phyloP scores from a whole-genome alignment of 2,329 filamentous ascomycete species.

The Sporothrix pseudoabietina region DNA sequence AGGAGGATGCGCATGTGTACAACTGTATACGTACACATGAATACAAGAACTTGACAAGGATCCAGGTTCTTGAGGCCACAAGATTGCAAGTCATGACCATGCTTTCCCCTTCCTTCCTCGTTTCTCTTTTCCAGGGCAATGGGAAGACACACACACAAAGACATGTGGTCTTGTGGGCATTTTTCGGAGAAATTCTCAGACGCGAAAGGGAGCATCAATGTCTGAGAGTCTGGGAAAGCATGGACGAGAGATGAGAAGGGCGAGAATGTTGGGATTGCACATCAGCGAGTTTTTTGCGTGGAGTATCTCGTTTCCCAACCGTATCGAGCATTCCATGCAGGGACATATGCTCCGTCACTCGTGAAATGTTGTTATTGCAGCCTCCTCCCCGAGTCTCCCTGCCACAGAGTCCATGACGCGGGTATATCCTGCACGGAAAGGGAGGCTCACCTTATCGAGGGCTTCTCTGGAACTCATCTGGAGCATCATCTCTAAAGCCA shows the following conservation, averaged over 20 bases:
- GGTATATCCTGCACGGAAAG: background rate
- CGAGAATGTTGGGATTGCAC: background rate
- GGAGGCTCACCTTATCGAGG: background rate
- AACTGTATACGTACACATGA: too few relatives aligned
- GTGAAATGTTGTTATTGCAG: conserved; percentile 11
- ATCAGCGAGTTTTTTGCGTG: background rate
- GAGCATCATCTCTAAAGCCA: background rate
- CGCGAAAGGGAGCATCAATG: background rate
- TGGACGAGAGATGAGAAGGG: background rate
- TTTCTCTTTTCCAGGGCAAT: background rate
- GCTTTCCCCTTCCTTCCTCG: background rate
- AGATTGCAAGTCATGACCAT: background rate
- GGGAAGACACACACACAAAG: background rate
- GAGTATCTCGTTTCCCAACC: background rate
- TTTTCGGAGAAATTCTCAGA: conserved; percentile 20
- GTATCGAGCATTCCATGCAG: background rate
- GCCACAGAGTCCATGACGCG: background rate
- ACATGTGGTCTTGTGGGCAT: conserved; percentile 15
- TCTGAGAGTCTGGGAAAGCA: background rate
- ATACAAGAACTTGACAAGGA: background rate
- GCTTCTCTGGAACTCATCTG: background rate
- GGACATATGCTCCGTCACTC: background rate
- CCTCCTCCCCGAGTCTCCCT: background rate
- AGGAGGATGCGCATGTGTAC: background rate
- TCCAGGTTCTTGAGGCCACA: background rate